Conservation (phyloP, 2,329 filamentous ascomycete genomes). For the Clathrospora elynae region DNA sequence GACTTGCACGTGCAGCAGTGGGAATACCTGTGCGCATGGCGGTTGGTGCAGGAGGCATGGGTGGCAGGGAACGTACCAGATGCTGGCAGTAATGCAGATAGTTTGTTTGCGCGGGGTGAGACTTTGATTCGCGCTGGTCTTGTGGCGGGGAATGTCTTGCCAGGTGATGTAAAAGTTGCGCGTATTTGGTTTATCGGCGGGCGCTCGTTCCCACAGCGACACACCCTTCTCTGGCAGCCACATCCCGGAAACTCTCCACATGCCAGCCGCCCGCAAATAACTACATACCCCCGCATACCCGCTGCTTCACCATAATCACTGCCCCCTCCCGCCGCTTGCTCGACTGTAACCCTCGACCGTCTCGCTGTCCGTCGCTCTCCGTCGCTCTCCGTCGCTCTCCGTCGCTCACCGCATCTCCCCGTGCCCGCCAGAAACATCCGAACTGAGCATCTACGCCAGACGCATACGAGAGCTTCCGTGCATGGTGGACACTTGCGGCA, state of each 20-base stretch:
- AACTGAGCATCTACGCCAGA: constrained; percentile 6
- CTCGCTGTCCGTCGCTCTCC: background rate
- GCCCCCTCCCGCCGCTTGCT: constrained; percentile 5
- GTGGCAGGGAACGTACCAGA: constrained; percentile 14
- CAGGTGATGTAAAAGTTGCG: constrained; percentile 8
- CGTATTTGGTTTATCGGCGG: constrained; percentile 13
- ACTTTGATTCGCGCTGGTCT: constrained; percentile 1
- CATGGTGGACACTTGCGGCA: constrained; percentile 39
- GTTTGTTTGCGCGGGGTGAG: background rate
- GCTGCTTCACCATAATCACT: constrained; percentile 13
- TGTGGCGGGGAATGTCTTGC: constrained; percentile 1
- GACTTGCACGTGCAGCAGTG: constrained; percentile 10
- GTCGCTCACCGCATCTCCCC: constrained; percentile 32
- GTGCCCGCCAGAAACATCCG: constrained; percentile 24
- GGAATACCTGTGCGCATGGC: constrained; percentile 2
- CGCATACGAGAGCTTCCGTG: constrained; percentile 19
- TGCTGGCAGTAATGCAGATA: constrained; percentile 7
- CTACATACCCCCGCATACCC: constrained; percentile 1
- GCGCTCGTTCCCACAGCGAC: constrained; percentile 13
- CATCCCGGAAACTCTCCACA: constrained; percentile 16
- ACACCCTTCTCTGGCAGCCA: constrained; percentile 9
- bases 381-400: background rate
- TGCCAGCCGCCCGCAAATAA: background rate
- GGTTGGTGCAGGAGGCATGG: constrained; percentile 1
- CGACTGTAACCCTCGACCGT: background rate